Base-by-base conservation (phyloP, 495 filamentous ascomycete genomes). In the Pyrenopolyporus hunteri region DNA sequence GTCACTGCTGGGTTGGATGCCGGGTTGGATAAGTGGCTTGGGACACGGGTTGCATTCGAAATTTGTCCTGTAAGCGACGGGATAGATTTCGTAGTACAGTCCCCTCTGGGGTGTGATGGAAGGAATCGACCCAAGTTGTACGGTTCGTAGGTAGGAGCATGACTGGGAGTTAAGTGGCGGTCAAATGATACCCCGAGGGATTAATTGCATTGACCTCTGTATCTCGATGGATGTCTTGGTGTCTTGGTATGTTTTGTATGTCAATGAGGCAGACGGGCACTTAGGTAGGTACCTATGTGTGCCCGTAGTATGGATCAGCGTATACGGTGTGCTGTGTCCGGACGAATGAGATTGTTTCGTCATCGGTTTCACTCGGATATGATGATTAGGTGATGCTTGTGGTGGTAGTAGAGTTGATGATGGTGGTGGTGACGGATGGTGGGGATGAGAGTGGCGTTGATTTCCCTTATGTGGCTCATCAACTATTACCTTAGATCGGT, bases 141-240 rank as follows among this genome's bases (percentile, higher is more conserved):
- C 45, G 17, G 22, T 42, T n/a, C 28, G 46, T 60, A 47, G 22
- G 20, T 28, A 25, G 4, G 42, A 3, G 14, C 14, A 6, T 16
- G 19, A 9, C 13, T 39, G 26, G 19, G 20, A 35, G 13, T 40
- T 53, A 49, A 52, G 57, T 64, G 42, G 50, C 62, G 62, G 62
- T 55, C 62, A 64, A 64, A 64, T 44, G 55, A 56, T 47, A 35
- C 48, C 37, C 62, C 50, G 50, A 65, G 55, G 43, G 53, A 54
- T 54, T 51, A 51, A 43, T 58, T 59, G 22, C 11, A 26, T 17
- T 44, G 23, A 40, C 20, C 8, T 40, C 17, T 22, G 5, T 48
- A 49, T 36, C n/a, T n/a, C n/a, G n/a, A n/a, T n/a, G n/a, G n/a
- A n/a, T n/a, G n/a, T n/a, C n/a, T n/a, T n/a, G n/a, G n/a, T n/a